These are phyloP conservation scores for Schwanniomyces polymorphus DNA, from an alignment of 805 yeast genomes.

Conservation along the genomic window DNA sequence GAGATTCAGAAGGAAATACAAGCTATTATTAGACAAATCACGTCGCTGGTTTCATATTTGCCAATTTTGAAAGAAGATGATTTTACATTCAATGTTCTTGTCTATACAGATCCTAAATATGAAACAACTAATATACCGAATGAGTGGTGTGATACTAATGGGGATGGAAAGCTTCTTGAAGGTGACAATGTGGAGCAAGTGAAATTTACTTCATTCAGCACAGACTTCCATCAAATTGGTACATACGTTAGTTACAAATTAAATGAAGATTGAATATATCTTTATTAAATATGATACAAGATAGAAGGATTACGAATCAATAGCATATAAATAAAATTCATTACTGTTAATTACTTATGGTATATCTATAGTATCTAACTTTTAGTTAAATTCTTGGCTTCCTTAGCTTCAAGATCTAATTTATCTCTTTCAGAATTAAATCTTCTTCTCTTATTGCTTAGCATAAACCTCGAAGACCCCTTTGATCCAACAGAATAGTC, in stretches of 20 bases:
- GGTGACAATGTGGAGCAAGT: constrained; percentile 63
- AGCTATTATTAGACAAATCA: constrained; percentile 81
- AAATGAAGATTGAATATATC: constrained; percentile 12
- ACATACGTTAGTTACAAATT: constrained; percentile 64
- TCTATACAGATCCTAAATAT: constrained; percentile 66
- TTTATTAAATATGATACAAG: not conserved
- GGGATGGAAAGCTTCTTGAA: constrained; percentile 54
- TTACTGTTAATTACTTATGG: not conserved
- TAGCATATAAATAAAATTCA: not conserved
- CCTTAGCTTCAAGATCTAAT: constrained; percentile 3
- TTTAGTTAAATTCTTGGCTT: not conserved
- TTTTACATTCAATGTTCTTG: constrained; percentile 81
- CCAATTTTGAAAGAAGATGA: constrained; percentile 63
- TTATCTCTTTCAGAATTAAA: constrained; percentile 37
- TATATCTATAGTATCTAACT: not conserved
- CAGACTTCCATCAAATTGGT: constrained; percentile 68
- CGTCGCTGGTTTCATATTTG: constrained; percentile 81
- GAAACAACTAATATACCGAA: constrained; percentile 58
- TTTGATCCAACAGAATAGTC: constrained; percentile 36
- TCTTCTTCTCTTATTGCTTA: constrained; percentile 48
- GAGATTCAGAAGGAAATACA: constrained; percentile 76
- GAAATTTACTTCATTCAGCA: constrained; percentile 64
- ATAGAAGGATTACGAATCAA: not conserved
- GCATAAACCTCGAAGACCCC: constrained; percentile 52
- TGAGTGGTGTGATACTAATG: constrained; percentile 78